A percentile compares a stretch with the other conserved stretches of the same genome.
These are phyloP conservation scores for Scytalidium sp. DNA, from an alignment of 2,329 filamentous ascomycete species.

Conservation along the genomic window DNA sequence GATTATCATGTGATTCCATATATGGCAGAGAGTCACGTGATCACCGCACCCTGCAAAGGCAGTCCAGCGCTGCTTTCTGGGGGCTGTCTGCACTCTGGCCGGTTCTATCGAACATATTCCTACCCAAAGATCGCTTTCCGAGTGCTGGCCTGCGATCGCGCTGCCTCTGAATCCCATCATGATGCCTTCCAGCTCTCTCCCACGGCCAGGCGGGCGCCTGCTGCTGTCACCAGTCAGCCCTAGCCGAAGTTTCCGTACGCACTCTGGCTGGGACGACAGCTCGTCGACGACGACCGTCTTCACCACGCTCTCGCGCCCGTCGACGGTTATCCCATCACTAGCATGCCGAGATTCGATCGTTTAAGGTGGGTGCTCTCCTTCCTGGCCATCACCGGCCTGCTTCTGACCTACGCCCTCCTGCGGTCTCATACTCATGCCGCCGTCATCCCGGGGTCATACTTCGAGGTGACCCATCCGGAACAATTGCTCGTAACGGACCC, in stretches of 20 bases:
- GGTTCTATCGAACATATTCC: too few relatives aligned
- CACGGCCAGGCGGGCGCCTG: neutral
- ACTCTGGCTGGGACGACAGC: neutral
- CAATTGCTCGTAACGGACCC: neutral
- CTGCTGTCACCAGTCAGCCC: neutral
- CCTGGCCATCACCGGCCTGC: neutral
- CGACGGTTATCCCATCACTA: neutral
- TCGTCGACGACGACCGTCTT: neutral
- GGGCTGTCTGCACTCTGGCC: too few relatives aligned
- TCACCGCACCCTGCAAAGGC: too few relatives aligned
- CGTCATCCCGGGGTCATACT: neutral
- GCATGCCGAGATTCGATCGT: neutral
- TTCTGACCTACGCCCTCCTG: neutral
- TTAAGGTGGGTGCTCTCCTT: neutral
- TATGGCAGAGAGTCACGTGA: too few relatives aligned
- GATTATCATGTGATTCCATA: too few relatives aligned
- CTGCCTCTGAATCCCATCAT: too few relatives aligned
- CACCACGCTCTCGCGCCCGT: neutral
- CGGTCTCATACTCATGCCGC: neutral
- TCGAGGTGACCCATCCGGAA: neutral
- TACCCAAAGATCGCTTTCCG: too few relatives aligned
- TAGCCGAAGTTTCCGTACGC: neutral
- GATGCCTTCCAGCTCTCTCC: neutral
- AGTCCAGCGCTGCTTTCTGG: too few relatives aligned
- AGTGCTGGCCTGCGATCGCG: too few relatives aligned